Percentiles rank a stretch among this genome's conserved stretches.
Conservation (phyloP, 1,284 basidiomycete genomes). For the Irpex sp. region DNA sequence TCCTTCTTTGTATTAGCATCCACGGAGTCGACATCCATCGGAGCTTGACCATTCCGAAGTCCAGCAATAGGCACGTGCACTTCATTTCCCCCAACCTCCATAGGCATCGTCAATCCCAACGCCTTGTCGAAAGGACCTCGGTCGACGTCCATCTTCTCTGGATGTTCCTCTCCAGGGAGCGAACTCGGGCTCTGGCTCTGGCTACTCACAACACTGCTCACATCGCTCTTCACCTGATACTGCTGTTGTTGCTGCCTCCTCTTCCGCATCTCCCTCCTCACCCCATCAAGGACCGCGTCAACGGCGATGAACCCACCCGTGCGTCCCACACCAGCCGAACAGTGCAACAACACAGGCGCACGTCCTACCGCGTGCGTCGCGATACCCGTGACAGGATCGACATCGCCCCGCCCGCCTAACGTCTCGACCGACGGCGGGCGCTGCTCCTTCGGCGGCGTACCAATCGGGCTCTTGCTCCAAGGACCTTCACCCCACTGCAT, state of each 20-base stretch:
- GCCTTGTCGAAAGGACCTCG: neutral
- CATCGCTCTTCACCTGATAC: slow-evolving; percentile 14
- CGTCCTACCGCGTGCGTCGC: slow-evolving; percentile 41
- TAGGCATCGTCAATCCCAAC: slow-evolving; percentile 13
- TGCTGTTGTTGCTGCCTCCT: neutral
- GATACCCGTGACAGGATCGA: slow-evolving; percentile 48
- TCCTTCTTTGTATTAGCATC: neutral
- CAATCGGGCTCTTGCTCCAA: slow-evolving; percentile 5
- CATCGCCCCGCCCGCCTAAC: slow-evolving; percentile 13
- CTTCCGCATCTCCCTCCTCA: slow-evolving; percentile 57
- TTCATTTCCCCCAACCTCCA: slow-evolving; percentile 32
- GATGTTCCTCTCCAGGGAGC: slow-evolving; percentile 7
- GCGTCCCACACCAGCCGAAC: slow-evolving; percentile 87
- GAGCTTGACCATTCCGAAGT: slow-evolving; percentile 10
- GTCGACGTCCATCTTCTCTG: slow-evolving; percentile 28
- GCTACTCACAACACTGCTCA: slow-evolving; percentile 13
- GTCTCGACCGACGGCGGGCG: slow-evolving; percentile 9
- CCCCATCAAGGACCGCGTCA: slow-evolving; percentile 78
- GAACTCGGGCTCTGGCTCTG: slow-evolving; percentile 6
- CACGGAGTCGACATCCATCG: slow-evolving; percentile 23
- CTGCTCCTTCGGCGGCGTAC: slow-evolving; percentile 1
- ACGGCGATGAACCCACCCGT: slow-evolving; percentile 90
- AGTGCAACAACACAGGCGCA: slow-evolving; percentile 65
- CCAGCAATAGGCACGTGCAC: slow-evolving; percentile 26
- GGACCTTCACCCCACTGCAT: slow-evolving; percentile 32